These are phyloP conservation scores for Iodosphaeria phyllophila DNA, from an alignment of 2,329 filamentous ascomycete species.

Conservation along the genomic window DNA sequence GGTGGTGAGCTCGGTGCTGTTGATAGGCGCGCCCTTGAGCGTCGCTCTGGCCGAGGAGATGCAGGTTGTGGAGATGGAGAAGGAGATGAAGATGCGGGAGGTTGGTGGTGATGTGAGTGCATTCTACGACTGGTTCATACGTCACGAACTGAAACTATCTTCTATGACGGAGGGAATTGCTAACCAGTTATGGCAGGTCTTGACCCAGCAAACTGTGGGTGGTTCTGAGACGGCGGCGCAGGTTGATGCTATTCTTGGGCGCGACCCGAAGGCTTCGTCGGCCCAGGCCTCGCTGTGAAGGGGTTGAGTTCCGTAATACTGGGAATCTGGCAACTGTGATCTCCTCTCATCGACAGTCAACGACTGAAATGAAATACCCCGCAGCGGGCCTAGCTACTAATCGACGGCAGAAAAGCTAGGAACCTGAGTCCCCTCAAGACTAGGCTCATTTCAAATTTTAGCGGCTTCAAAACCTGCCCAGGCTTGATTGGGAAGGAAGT, in stretches of 20 bases:
- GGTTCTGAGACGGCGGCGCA: constrained; percentile 25
- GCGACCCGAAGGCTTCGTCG: constrained; percentile 27
- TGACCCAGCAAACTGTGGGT: constrained; percentile 11
- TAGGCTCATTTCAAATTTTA: no score
- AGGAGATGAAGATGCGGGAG: constrained; percentile 92
- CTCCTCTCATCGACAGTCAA: no score
- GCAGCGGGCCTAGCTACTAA: no score
- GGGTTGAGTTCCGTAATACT: no score
- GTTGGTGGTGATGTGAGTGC: constrained; percentile 48
- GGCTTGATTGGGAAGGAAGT: no score
- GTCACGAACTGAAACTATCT: background rate
- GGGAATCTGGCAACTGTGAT: no score
- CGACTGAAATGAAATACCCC: no score
- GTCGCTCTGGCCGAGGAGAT: constrained; percentile 91
- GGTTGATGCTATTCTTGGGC: constrained; percentile 29
- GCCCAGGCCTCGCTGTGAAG: no score
- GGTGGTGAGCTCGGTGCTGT: constrained; percentile 69
- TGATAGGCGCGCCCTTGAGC: constrained; percentile 85
- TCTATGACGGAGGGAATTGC: constrained; percentile 3
- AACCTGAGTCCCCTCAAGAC: no score
- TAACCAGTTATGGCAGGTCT: constrained; percentile 29
- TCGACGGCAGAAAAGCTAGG: no score
- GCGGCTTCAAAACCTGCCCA: no score
- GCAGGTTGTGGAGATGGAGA: constrained; percentile 93
- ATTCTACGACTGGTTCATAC: background rate